A percentile compares a stretch with the other conserved stretches of the same genome.
These are phyloP conservation scores for Gyromitra esculenta DNA, from an alignment of 2,329 filamentous ascomycete species.

Conservation along the genomic window DNA sequence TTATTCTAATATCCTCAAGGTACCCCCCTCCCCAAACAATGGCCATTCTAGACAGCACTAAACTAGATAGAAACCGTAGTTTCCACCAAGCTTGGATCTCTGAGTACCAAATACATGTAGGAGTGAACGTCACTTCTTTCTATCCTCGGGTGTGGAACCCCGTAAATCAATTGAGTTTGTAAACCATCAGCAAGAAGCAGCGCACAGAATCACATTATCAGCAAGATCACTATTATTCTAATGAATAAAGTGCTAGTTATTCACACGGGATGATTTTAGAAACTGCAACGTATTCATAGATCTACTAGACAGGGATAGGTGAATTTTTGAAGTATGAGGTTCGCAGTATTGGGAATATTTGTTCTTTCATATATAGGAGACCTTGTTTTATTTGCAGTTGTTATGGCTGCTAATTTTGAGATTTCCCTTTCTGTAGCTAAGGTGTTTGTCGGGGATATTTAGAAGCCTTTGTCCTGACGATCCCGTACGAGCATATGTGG, in stretches of 20 bases:
- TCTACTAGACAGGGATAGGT: conserved; percentile 67
- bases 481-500: conserved; percentile 68
- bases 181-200: conserved; percentile 76
- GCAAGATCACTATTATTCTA: conserved; percentile 73
- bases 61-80: conserved; percentile 18
- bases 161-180: conserved; percentile 68
- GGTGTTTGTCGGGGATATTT: conserved; percentile 69
- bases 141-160: not conserved
- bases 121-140: no score
- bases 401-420: not conserved
- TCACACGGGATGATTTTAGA: conserved; percentile 70
- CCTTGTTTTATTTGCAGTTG: conserved; percentile 70
- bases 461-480: conserved; percentile 77
- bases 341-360: conserved; percentile 71
- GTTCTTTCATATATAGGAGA: conserved; percentile 73
- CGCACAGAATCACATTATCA: conserved; percentile 73
- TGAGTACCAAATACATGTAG: conserved; percentile 11
- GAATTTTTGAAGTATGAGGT: conserved; percentile 71
- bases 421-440: conserved; percentile 57
- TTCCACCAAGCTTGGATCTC: conserved; percentile 23
- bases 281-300: conserved; percentile 72
- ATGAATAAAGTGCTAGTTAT: conserved; percentile 77
- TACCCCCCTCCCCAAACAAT: conserved; percentile 5
- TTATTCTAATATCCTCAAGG: conserved; percentile 3
- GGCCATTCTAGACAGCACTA: conserved; percentile 9